phyloP scores from a whole-genome alignment of 1,139 yeast genomes.

The Lipomyces yarrowii region DNA sequence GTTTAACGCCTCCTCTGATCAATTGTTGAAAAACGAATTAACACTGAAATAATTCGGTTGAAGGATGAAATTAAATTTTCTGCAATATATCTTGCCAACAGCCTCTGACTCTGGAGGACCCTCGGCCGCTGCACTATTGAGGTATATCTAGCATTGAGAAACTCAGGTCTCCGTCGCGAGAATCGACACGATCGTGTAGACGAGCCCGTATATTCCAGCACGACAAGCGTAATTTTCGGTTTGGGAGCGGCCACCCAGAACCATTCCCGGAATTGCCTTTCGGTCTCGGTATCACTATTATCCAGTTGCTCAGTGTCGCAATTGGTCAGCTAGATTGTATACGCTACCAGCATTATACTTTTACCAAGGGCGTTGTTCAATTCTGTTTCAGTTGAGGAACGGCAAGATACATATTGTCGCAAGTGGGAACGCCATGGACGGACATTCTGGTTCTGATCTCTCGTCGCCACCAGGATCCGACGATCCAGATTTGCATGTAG shows the following conservation, averaged over 20 bases:
- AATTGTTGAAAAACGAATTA: neutral
- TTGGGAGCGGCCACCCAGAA: neutral
- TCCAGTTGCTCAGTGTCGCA: neutral
- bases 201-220: neutral
- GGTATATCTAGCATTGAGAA: neutral
- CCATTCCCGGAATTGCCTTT: neutral
- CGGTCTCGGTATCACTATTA: neutral
- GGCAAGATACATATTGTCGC: neutral
- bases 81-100: neutral
- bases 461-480: conserved; percentile 18
- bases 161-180: neutral
- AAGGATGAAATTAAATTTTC: neutral
- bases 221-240: neutral
- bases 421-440: neutral
- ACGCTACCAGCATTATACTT: neutral
- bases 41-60: neutral
- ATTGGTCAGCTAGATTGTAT: neutral
- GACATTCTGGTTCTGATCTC: conserved; percentile 16
- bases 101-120: neutral
- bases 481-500: conserved; percentile 12
- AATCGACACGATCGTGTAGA: neutral
- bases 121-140: neutral
- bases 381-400: neutral
- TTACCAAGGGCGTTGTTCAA: neutral
- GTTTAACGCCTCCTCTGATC: neutral